Evolutionary conservation across 495 filamentous ascomycete species (phyloP), one percentile per base, ranked within the genome.

Genomic region (Ramalina intermedia): DNA sequence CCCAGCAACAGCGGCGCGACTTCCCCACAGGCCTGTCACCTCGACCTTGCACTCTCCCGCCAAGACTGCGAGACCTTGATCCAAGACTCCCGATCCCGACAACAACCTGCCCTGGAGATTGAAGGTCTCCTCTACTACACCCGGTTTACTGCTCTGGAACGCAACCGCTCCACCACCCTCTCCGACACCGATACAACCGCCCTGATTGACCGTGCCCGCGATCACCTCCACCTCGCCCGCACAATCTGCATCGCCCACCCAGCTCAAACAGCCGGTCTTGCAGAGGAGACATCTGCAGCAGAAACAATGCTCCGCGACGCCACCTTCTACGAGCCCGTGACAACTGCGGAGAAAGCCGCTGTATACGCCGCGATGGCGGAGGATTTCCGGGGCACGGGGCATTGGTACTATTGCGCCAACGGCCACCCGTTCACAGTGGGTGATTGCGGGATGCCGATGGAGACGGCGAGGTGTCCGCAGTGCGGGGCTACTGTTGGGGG

Each of bases 381-480:
- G 0, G 69, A 70, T 46, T 78, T 79, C 27, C 50, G 35, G 1
- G 68, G 71, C 2, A 80, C 70, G 5, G 79, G 80, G 0, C 78
- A 83, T 59, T 85, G 78, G 82, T 86, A 84, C 61, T 69, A 68
- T 14, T 85, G 81, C 50, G 60, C 46, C 37, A 85, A 85, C 61
- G 72, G 74, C 0, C 77, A 86, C 62, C 78, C 81, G 2, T 53
- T 53, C 12, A 50, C 46, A 12, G 20, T 56, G 9, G 82, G 83
- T 0, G 75, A 87, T 52, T 89, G 84, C 59, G 85, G 82, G 9
- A 76, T 75, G 68, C 75, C 83, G 0, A 80, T 82, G 72, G 49
- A 86, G 61, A 46, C 52, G 44, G 67, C 80, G 2, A 52, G 55
- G 23, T 89, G 83, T 50, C 82, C 84, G 4, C 72, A 86, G 50